These are phyloP conservation scores for Microglena sp. DNA, from an alignment of 139 green algal species.

Conservation along the genomic window DNA sequence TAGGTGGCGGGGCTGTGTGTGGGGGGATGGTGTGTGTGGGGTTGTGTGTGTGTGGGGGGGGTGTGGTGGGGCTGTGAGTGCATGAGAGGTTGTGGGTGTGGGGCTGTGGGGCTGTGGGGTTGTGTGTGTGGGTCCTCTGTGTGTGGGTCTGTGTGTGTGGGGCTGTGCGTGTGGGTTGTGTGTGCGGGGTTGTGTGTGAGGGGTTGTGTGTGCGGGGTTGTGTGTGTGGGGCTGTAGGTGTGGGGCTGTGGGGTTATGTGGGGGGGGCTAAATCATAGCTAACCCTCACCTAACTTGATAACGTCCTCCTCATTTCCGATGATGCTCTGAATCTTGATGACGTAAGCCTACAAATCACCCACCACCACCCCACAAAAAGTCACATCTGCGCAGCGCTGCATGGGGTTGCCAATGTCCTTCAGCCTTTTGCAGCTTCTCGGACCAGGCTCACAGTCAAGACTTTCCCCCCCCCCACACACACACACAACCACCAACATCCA, in stretches of 20 bases:
- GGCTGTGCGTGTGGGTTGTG: too few relatives aligned
- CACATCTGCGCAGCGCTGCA: slow-evolving; percentile 25
- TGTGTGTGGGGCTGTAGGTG: too few relatives aligned
- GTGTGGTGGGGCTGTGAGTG: too few relatives aligned
- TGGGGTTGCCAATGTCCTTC: slow-evolving; percentile 37
- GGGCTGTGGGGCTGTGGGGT: neutral
- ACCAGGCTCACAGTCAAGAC: slow-evolving; percentile 13
- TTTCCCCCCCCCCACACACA: slow-evolving; percentile 37
- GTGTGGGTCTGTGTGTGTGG: too few relatives aligned
- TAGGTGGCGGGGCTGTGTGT: too few relatives aligned
- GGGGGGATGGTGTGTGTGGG: too few relatives aligned
- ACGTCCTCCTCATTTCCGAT: slow-evolving; percentile 46
- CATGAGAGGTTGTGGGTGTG: neutral
- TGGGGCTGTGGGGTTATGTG: too few relatives aligned
- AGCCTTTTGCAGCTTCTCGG: slow-evolving; percentile 46
- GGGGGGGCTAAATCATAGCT: neutral
- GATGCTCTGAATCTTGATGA: slow-evolving; percentile 79
- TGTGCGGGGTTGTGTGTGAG: too few relatives aligned
- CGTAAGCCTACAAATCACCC: slow-evolving; percentile 1
- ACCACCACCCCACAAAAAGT: neutral
- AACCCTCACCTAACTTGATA: slow-evolving; percentile 32
- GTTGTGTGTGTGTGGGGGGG: too few relatives aligned
- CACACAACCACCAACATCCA: neutral
- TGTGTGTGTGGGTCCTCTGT: neutral
- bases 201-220: too few relatives aligned